phyloP scores from a whole-genome alignment of 2,329 filamentous ascomycete genomes.

The Trichoderma pleuroti region DNA sequence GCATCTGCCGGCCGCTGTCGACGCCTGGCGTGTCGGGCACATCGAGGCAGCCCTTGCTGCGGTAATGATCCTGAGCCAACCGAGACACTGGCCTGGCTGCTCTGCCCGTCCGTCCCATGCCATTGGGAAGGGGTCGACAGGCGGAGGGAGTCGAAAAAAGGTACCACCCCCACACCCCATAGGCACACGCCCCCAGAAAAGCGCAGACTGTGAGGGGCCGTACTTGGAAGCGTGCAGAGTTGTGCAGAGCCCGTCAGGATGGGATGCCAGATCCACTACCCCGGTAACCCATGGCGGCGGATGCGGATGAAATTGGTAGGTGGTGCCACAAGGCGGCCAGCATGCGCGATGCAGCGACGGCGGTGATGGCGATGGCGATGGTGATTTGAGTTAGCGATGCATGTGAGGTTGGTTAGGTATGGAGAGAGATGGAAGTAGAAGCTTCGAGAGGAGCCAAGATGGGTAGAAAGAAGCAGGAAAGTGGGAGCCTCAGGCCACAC shows the following conservation, averaged over 20 bases:
- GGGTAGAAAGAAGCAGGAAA: background rate
- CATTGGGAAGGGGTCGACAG: conserved; percentile 8
- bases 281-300: conserved; percentile 19
- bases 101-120: conserved; percentile 8
- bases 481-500: background rate
- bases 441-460: background rate
- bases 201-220: conserved; percentile 11
- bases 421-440: background rate
- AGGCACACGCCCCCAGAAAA: background rate
- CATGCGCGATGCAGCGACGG: background rate
- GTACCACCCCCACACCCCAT: conserved; percentile 14
- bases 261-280: conserved; percentile 21
- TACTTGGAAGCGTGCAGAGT: conserved; percentile 7
- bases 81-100: conserved; percentile 6
- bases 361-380: background rate
- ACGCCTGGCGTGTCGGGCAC: background rate
- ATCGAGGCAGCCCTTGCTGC: background rate
- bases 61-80: background rate
- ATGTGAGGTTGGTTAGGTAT: no score
- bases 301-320: conserved; percentile 11
- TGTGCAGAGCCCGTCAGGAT: conserved; percentile 2
- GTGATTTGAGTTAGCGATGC: background rate
- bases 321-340: conserved; percentile 12
- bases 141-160: conserved; percentile 1
- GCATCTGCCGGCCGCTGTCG: background rate